Base-by-base conservation (phyloP, 2,329 filamentous ascomycete genomes). In the Ceratocystis papillata region DNA sequence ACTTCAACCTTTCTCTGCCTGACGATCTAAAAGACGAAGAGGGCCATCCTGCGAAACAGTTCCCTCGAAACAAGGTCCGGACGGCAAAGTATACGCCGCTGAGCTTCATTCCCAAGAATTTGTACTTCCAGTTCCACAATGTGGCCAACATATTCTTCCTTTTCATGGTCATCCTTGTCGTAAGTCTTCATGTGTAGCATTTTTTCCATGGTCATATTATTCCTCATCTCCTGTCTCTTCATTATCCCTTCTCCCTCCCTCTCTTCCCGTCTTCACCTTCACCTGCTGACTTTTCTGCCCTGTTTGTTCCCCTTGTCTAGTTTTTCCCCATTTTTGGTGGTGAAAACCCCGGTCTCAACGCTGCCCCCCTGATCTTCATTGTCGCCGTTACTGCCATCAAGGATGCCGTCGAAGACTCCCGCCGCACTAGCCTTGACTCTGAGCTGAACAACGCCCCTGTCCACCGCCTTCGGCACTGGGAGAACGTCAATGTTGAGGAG, bases 81-180 rank as follows among this genome's bases (percentile, higher is more conserved):
- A 99, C 94, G 2, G 90, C 94, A 68, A 99, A 97, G 77, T 99
- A 99, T 76, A 99, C 94, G 6, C 88, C 95, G 7, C 76, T 99
- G 69, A 96, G 89, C 68, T 99, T 99, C 76, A 76, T 99, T 33
- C 94, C 94, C 15, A 97, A 97, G 79, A 97, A 99, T 76, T 74
- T 99, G 73, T 99, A 87, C 85, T 90, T 96, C 70, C 95, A 99
- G 76, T 97, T 99, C 74, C 93, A 99, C 77, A 97, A 97, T 73
- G 88, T 99, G 72, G 94, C 94, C 73, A 99, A 99, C 76, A 87
- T 97, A 65, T 99, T 97, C 78, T 99, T 99, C 82, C 80, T 97
- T 71, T 96, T 97, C 77, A 83, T 93, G 72, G 92, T 96, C 74
- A 96, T 99, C 73, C 83, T 99, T 68, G 87, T 87, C 73, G 94